A percentile compares a stretch with the other conserved stretches of the same genome.
These are phyloP conservation scores for Hyaloscypha bicolor DNA, from an alignment of 495 filamentous ascomycete genomes.

Conservation along the genomic window DNA sequence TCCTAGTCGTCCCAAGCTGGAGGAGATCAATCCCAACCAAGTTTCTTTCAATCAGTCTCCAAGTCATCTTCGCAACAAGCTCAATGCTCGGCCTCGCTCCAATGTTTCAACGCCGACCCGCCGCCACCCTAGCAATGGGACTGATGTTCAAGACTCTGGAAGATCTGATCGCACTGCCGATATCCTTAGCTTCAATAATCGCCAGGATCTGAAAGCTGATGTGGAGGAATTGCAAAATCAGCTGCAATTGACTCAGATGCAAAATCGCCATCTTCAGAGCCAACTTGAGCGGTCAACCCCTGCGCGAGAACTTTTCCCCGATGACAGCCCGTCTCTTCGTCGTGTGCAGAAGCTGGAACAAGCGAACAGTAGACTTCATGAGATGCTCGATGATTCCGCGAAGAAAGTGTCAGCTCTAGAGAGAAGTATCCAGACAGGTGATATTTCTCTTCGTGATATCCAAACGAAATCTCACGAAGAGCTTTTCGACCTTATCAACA, in stretches of 20 bases:
- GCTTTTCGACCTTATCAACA: conserved; percentile 89
- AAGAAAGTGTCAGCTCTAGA: conserved; percentile 93
- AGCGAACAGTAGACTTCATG: conserved; percentile 89
- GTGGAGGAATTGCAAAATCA: conserved; percentile 93
- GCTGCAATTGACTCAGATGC: conserved; percentile 93
- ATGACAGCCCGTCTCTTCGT: conserved; percentile 81
- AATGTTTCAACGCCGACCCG: conserved; percentile 76
- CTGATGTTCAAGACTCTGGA: conserved; percentile 73
- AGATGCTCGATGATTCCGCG: conserved; percentile 91
- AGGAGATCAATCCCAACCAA: conserved; percentile 88
- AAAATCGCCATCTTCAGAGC: conserved; percentile 90
- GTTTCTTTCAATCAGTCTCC: conserved; percentile 76
- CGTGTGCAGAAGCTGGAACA: conserved; percentile 91
- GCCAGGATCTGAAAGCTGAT: conserved; percentile 89
- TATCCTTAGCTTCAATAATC: conserved; percentile 82
- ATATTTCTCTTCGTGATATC: conserved; percentile 87
- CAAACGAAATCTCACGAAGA: conserved; percentile 95
- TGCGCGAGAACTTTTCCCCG: conserved; percentile 61
- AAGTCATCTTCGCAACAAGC: conserved; percentile 71
- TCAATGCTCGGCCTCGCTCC: conserved; percentile 71
- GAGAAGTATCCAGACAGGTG: conserved; percentile 82
- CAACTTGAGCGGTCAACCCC: conserved; percentile 72
- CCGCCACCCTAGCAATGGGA: conserved; percentile 62
- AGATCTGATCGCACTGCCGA: conserved; percentile 90
- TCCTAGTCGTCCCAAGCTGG: conserved; percentile 62